Evolutionary conservation across 1,139 yeast genomes (phyloP).

Genomic region (Nakaseomyces kungkrabaensis): DNA sequence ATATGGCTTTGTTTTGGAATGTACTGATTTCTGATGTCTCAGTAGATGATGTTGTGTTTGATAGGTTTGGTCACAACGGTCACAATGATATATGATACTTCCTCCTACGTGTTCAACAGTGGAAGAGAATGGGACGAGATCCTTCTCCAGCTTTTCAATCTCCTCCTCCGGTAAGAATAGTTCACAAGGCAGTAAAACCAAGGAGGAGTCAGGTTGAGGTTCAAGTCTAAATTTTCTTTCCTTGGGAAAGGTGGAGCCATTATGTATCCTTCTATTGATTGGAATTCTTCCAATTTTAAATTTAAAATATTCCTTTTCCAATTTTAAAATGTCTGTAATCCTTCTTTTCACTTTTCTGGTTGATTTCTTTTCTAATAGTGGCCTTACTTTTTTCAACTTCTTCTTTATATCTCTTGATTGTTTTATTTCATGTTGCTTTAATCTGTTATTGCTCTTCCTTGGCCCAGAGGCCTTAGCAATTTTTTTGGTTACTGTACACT

Average conservation of each 20-base stretch:
- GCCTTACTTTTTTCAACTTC: not conserved
- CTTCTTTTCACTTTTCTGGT: not conserved
- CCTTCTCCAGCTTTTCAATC: slow-evolving; percentile 8
- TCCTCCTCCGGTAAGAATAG: not conserved
- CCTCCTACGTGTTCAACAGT: not conserved
- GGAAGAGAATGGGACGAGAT: not conserved
- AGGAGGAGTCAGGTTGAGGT: slow-evolving; percentile 4
- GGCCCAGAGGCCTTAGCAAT: too few relatives aligned
- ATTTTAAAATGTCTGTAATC: not conserved
- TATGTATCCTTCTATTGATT: not conserved
- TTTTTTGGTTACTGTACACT: too few relatives aligned
- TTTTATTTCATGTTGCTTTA: too few relatives aligned
- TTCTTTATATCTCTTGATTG: too few relatives aligned
- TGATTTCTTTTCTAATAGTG: not conserved
- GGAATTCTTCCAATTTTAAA: not conserved
- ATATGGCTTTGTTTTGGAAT: slow-evolving; percentile 26
- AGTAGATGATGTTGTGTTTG: slow-evolving; percentile 28
- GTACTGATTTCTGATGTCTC: slow-evolving; percentile 28
- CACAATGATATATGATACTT: slow-evolving; percentile 16
- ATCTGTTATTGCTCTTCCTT: too few relatives aligned
- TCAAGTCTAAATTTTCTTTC: not conserved
- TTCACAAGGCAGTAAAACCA: not conserved
- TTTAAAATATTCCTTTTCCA: not conserved
- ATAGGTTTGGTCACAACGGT: slow-evolving; percentile 22
- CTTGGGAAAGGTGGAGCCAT: not conserved